phyloP scores from a whole-genome alignment of 305 asterid genomes.

The Striga hermonthica region DNA sequence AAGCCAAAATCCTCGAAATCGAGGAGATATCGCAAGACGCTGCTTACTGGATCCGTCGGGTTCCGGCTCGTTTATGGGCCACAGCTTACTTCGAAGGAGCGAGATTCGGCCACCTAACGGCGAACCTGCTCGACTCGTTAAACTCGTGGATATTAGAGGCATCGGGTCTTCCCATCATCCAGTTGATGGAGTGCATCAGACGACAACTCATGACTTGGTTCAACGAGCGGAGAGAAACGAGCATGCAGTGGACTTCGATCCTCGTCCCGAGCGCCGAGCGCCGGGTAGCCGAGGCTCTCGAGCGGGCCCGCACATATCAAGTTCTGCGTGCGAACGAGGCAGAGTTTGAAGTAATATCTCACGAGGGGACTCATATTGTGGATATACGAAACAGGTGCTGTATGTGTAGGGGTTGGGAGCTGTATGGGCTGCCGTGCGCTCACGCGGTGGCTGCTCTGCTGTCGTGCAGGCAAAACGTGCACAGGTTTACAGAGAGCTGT shows the following conservation, averaged over 20 bases:
- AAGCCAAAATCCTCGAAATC: conserved; percentile 45
- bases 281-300: conserved; percentile 62
- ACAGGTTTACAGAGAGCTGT: conserved; percentile 63
- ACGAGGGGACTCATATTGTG: conserved; percentile 50
- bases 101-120: conserved; percentile 55
- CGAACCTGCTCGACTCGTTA: conserved; percentile 47
- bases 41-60: conserved; percentile 48
- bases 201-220: conserved; percentile 76
- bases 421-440: conserved; percentile 60
- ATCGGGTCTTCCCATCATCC: conserved; percentile 65
- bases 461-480: conserved; percentile 68
- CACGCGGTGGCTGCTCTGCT: conserved; percentile 76
- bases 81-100: conserved; percentile 55
- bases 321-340: conserved; percentile 62
- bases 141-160: conserved; percentile 63
- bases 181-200: conserved; percentile 76
- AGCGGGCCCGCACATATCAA: conserved; percentile 48
- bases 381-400: conserved; percentile 56
- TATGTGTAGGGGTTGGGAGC: conserved; percentile 62
- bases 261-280: conserved; percentile 63
- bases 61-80: conserved; percentile 67
- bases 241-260: conserved; percentile 61
- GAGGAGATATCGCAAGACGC: conserved; percentile 60
- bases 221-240: conserved; percentile 60
- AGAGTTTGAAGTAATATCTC: conserved; percentile 64